These are phyloP conservation scores for Paramecium tetraurelia DNA, from an alignment of 73 alveolate species.

Conservation along the genomic window DNA sequence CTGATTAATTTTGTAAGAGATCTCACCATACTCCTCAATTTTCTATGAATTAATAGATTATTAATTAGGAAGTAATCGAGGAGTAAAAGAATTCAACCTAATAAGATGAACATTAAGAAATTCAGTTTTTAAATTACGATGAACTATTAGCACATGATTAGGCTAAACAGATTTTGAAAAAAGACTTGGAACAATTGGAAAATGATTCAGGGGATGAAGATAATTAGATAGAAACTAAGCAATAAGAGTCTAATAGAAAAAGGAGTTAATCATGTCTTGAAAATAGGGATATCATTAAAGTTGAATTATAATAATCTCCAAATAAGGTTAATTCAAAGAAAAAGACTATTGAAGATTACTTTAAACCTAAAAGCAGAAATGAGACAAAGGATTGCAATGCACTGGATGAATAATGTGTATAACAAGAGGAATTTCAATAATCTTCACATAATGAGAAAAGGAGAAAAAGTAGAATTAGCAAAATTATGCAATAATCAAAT, in stretches of 20 bases:
- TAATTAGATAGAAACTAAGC: neutral
- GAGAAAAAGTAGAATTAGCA: neutral
- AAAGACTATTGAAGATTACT: neutral
- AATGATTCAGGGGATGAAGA: neutral
- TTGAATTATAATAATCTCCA: neutral
- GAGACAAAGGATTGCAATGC: neutral
- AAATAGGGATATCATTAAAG: neutral
- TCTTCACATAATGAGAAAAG: neutral
- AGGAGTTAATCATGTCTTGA: neutral
- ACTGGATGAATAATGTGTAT: neutral
- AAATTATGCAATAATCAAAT: neutral
- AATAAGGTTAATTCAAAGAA: neutral
- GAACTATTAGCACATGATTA: neutral
- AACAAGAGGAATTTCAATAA: neutral
- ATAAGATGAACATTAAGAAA: neutral
- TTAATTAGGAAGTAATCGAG: neutral
- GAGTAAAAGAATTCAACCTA: neutral
- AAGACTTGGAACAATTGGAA: neutral
- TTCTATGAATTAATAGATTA: neutral
- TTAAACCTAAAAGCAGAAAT: neutral
- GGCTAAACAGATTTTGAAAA: neutral
- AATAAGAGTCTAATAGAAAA: neutral
- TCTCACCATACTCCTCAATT: neutral
- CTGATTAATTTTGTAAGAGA: neutral
- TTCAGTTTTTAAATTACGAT: neutral